Evolutionary conservation across 345 rosid species (phyloP).

Genomic region (Camelina neglecta): DNA sequence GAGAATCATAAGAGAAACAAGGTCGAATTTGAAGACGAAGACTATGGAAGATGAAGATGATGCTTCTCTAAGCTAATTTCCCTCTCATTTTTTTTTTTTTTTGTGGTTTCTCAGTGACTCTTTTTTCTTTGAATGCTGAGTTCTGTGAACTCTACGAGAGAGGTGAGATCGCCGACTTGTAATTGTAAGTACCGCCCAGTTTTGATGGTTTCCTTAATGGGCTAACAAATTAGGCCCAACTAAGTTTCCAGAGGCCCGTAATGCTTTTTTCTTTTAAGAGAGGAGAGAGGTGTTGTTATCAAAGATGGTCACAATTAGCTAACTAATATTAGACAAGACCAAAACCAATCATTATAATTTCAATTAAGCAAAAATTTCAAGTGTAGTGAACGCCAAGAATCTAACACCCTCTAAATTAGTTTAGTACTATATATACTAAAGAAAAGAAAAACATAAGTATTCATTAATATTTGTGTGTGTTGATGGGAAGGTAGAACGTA

Average conservation of each 20-base stretch:
- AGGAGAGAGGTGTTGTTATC: slow-evolving; percentile 40
- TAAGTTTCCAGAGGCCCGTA: neutral
- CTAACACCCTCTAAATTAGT: slow-evolving; percentile 17
- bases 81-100: slow-evolving; percentile 26
- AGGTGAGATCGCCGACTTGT: slow-evolving; percentile 31
- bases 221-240: neutral
- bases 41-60: slow-evolving; percentile 20
- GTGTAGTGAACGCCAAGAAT: slow-evolving; percentile 45
- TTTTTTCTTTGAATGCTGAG: slow-evolving; percentile 7
- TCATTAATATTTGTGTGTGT: neutral
- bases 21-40: neutral
- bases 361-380: slow-evolving; percentile 34
- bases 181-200: neutral
- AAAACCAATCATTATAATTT: slow-evolving; percentile 30
- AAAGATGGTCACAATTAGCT: slow-evolving; percentile 14
- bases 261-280: neutral
- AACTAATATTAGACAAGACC: slow-evolving; percentile 19
- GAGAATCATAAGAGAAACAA: neutral
- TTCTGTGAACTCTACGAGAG: slow-evolving; percentile 8
- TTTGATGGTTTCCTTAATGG: slow-evolving; percentile 1
- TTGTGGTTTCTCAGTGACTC: neutral
- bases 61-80: slow-evolving; percentile 31
- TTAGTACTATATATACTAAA: slow-evolving; percentile 14
- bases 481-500: neutral
- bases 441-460: neutral